Percentiles rank a stretch among this genome's conserved stretches.
Conservation (phyloP, 371 early-diverging fungal species). For the Mortierella sp. region DNA sequence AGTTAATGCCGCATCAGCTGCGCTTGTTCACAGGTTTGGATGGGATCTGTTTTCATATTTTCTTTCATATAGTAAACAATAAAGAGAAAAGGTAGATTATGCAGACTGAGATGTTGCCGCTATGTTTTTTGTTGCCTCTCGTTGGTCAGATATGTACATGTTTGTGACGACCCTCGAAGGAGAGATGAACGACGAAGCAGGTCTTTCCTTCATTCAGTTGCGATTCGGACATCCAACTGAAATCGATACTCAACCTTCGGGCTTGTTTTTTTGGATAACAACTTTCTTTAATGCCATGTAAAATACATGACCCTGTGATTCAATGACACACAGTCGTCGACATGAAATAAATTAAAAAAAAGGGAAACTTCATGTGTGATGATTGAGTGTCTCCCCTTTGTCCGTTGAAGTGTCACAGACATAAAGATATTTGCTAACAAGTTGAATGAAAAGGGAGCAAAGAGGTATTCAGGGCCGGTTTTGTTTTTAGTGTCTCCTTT, state of each 20-base stretch:
- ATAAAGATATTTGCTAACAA: not conserved
- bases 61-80: not conserved
- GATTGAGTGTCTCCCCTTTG: conserved; percentile 9
- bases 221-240: conserved; percentile 4
- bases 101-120: not conserved
- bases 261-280: not conserved
- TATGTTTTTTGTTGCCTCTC: not conserved
- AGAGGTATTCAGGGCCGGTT: too few relatives aligned
- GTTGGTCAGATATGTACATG: not conserved
- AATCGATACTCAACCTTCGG: not conserved
- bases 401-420: conserved; percentile 8
- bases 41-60: not conserved
- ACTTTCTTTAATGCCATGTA: not conserved
- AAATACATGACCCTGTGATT: not conserved
- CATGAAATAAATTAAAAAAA: not conserved
- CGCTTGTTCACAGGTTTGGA: not conserved
- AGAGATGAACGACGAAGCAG: not conserved
- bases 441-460: not conserved
- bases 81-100: not conserved
- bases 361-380: conserved; percentile 5
- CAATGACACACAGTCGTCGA: not conserved
- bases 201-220: not conserved
- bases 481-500: not conserved
- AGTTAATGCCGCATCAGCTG: conserved; percentile 13
- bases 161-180: not conserved